Percentiles rank a stretch among this genome's conserved stretches.
These are phyloP conservation scores for Arabidopsis suecica DNA, from an alignment of 345 rosid species.

Conservation along the genomic window DNA sequence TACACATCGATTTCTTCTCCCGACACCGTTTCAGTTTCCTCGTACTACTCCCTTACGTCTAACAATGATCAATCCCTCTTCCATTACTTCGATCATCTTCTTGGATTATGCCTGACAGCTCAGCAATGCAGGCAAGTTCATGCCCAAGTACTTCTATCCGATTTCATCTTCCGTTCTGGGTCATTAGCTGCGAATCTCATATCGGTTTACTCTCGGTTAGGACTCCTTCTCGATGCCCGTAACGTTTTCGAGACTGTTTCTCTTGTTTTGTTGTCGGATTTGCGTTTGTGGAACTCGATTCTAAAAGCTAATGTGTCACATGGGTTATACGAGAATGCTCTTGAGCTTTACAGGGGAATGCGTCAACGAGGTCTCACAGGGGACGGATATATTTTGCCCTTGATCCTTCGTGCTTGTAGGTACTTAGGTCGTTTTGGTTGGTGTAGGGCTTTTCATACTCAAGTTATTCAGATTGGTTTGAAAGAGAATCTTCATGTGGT, in stretches of 20 bases:
- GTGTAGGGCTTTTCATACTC: conserved; percentile 56
- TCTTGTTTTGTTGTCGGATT: conserved; percentile 44
- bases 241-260: conserved; percentile 55
- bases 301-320: conserved; percentile 56
- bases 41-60: conserved; percentile 28
- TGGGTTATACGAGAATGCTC: conserved; percentile 49
- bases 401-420: conserved; percentile 60
- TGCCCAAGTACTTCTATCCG: conserved; percentile 48
- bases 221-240: conserved; percentile 50
- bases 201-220: conserved; percentile 57
- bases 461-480: conserved; percentile 58
- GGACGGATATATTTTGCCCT: conserved; percentile 67
- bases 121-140: conserved; percentile 54
- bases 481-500: conserved; percentile 53
- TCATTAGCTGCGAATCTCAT: conserved; percentile 65
- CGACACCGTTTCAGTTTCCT: conserved; percentile 20
- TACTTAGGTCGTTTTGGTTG: conserved; percentile 37
- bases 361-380: conserved; percentile 53
- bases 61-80: conserved; percentile 36
- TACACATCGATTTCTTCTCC: conserved; percentile 21
- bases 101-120: conserved; percentile 46
- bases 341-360: conserved; percentile 59
- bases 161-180: conserved; percentile 43
- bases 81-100: conserved; percentile 50
- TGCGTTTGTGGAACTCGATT: conserved; percentile 64